These are phyloP conservation scores for Lantana camara DNA, from an alignment of 257 asterid species.

Conservation along the genomic window DNA sequence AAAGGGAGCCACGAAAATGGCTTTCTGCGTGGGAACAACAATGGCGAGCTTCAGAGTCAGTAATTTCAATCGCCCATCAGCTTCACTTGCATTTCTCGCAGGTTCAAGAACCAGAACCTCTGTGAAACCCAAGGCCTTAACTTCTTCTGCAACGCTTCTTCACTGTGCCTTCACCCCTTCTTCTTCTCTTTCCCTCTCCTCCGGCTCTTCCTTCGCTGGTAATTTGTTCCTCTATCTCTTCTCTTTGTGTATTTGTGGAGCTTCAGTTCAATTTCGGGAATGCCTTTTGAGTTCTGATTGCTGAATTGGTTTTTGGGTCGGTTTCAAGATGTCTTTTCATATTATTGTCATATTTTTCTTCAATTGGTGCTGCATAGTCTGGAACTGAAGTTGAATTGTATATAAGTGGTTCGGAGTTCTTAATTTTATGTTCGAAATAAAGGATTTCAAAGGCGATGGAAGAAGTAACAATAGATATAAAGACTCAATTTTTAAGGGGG, in stretches of 20 bases:
- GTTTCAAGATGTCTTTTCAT: neutral
- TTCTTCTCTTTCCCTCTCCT: constrained; percentile 43
- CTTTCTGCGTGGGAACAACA: constrained; percentile 40
- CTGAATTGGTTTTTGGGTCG: neutral
- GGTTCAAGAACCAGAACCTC: constrained; percentile 40
- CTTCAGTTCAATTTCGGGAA: neutral
- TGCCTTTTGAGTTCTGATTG: neutral
- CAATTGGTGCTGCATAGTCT: too few species aligned
- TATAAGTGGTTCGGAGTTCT: too few species aligned
- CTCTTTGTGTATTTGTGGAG: neutral
- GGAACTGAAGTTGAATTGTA: too few species aligned
- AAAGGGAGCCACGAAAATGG: constrained; percentile 36
- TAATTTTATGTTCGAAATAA: neutral
- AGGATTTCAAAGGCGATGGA: too few species aligned
- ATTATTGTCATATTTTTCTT: neutral
- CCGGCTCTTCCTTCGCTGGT: constrained; percentile 56
- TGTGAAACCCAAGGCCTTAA: constrained; percentile 22
- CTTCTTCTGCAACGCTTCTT: constrained; percentile 46
- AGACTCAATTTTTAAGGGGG: too few species aligned
- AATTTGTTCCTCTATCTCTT: neutral
- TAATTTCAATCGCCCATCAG: constrained; percentile 32
- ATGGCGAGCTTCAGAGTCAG: constrained; percentile 15
- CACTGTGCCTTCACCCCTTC: constrained; percentile 56
- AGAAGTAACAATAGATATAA: too few species aligned
- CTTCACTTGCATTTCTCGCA: constrained; percentile 47